Evolutionary conservation across 148 eudicot species (phyloP).

Genomic region (Amaranthus palmeri): DNA sequence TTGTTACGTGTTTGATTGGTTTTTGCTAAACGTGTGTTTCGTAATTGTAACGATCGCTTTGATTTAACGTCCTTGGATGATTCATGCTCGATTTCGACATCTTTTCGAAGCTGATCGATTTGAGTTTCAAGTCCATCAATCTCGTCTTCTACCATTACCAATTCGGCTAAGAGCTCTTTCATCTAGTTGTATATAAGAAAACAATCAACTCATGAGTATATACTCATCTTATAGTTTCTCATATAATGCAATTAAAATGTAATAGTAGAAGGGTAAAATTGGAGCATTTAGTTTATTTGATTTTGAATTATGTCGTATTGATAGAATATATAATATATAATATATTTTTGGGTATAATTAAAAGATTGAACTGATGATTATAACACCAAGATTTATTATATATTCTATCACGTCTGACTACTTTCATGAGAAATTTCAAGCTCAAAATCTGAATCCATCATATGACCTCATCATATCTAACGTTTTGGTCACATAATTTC

Average conservation of each 20-base stretch:
- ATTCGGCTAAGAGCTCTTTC: conserved; percentile 60
- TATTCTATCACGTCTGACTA: too few relatives aligned
- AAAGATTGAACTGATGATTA: too few relatives aligned
- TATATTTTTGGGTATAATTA: too few relatives aligned
- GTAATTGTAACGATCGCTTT: background rate
- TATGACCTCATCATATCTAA: too few relatives aligned
- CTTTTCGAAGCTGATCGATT: conserved; percentile 47
- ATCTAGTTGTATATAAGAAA: conserved; percentile 24
- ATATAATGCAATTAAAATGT: background rate
- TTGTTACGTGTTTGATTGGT: conserved; percentile 6
- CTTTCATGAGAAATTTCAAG: too few relatives aligned
- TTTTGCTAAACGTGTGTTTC: background rate
- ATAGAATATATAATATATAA: too few relatives aligned
- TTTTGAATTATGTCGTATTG: too few relatives aligned
- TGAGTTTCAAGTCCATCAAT: conserved; percentile 64
- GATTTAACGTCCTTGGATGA: conserved; percentile 30
- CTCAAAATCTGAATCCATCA: too few relatives aligned
- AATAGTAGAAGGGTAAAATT: background rate
- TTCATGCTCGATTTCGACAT: conserved; percentile 50
- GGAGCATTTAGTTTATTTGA: too few relatives aligned
- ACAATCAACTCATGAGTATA: background rate
- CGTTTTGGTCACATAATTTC: too few relatives aligned
- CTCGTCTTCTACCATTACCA: conserved; percentile 72
- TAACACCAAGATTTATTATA: too few relatives aligned
- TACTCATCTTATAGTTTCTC: background rate